phyloP scores from a whole-genome alignment of 805 yeast species.

The Allodekkera sacchari region DNA sequence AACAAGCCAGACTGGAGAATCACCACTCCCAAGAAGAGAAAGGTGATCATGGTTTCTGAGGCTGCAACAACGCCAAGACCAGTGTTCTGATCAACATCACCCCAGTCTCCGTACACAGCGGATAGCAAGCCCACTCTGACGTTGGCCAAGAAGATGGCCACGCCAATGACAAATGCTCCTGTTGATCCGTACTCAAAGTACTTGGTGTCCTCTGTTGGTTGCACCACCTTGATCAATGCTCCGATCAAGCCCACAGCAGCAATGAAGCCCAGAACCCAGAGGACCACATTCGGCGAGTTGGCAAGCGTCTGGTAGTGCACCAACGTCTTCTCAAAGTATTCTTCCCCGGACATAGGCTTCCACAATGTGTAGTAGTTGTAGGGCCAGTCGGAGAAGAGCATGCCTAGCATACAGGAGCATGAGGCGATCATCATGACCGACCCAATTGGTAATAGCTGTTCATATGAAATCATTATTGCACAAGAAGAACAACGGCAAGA shows the following conservation, averaged over 20 bases:
- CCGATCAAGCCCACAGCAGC: constrained; percentile 64
- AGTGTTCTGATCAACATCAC: constrained; percentile 79
- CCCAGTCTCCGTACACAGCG: constrained; percentile 74
- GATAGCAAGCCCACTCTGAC: constrained; percentile 72
- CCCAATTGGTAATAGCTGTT: constrained; percentile 28
- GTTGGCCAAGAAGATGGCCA: constrained; percentile 80
- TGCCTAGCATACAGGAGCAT: constrained; percentile 73
- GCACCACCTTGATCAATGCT: constrained; percentile 66
- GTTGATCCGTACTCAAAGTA: constrained; percentile 86
- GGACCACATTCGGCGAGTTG: constrained; percentile 48
- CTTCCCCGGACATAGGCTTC: constrained; percentile 40
- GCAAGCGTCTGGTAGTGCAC: constrained; percentile 72
- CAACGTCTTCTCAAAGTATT: constrained; percentile 53
- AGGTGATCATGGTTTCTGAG: constrained; percentile 65
- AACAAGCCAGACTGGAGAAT: constrained; percentile 82
- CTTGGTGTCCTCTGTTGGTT: constrained; percentile 78
- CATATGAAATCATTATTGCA: constrained; percentile 16
- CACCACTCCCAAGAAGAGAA: constrained; percentile 70
- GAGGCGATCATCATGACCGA: constrained; percentile 27
- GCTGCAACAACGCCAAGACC: constrained; percentile 93
- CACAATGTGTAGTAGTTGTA: constrained; percentile 76
- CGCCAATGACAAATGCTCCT: constrained; percentile 60
- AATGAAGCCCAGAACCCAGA: constrained; percentile 56
- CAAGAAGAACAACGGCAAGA: too few relatives aligned
- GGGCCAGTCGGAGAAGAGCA: constrained; percentile 68